Conservation (phyloP, 805 yeast species). For the Ogataea chonburiensis region DNA sequence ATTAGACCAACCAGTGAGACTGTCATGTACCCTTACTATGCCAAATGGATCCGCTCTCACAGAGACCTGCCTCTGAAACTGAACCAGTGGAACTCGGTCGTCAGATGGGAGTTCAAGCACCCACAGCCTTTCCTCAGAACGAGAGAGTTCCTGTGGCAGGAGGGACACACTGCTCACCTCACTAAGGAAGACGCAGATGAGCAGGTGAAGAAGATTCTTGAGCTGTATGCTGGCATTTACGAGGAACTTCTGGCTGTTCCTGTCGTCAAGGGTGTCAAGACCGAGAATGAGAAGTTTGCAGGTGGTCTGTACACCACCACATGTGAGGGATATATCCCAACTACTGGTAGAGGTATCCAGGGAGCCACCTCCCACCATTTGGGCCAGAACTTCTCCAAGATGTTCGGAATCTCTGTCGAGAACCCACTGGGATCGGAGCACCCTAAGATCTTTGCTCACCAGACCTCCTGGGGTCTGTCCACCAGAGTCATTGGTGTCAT, state of each 20-base stretch:
- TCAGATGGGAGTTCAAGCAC: slow-evolving; percentile 99
- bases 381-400: slow-evolving; percentile 97
- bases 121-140: slow-evolving; percentile 99
- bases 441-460: slow-evolving; percentile 86
- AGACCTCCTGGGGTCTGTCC: slow-evolving; percentile 98
- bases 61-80: slow-evolving; percentile 94
- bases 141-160: slow-evolving; percentile 99
- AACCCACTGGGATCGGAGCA: slow-evolving; percentile 87
- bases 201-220: slow-evolving; percentile 85
- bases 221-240: slow-evolving; percentile 80
- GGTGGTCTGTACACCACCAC: slow-evolving; percentile 97
- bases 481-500: slow-evolving; percentile 99
- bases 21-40: slow-evolving; percentile 98
- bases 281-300: slow-evolving; percentile 97
- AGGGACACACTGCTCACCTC: slow-evolving; percentile 98
- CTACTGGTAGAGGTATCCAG: slow-evolving; percentile 99
- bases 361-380: slow-evolving; percentile 98
- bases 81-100: slow-evolving; percentile 99
- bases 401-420: slow-evolving; percentile 95
- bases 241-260: slow-evolving; percentile 96
- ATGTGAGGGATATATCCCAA: slow-evolving; percentile 93
- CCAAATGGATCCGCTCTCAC: slow-evolving; percentile 98
- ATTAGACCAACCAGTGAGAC: slow-evolving; percentile 99
- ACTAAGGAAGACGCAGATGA: slow-evolving; percentile 74
- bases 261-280: slow-evolving; percentile 89